These are phyloP conservation scores for Jatropha podagrica DNA, from an alignment of 441 rosid genomes.

Conservation along the genomic window DNA sequence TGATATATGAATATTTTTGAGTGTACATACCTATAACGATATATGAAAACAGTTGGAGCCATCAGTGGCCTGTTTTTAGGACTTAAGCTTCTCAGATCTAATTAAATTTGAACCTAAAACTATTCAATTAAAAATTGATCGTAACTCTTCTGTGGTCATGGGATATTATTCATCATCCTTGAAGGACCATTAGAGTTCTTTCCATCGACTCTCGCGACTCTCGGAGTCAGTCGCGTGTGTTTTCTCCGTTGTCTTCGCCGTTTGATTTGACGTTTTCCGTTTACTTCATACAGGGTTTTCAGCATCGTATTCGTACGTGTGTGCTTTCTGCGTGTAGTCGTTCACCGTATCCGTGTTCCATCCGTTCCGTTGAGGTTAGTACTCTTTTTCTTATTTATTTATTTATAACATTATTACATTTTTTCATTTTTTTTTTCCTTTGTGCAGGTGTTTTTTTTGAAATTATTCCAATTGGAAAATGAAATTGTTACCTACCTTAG, in stretches of 20 bases:
- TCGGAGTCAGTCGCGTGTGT: neutral
- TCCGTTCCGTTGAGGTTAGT: conserved; percentile 9
- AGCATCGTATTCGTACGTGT: neutral
- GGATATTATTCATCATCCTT: neutral
- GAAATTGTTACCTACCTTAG: too few relatives aligned
- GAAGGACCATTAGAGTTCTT: neutral
- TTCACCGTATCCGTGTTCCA: neutral
- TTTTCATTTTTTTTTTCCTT: too few relatives aligned
- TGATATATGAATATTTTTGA: conserved; percentile 12
- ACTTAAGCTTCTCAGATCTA: neutral
- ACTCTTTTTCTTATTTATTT: neutral
- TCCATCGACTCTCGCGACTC: neutral
- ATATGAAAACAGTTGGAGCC: conserved; percentile 23
- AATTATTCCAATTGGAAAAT: too few relatives aligned
- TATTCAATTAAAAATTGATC: neutral
- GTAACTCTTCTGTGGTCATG: neutral
- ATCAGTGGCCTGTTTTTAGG: conserved; percentile 25
- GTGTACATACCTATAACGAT: conserved; percentile 19
- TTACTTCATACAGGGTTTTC: neutral
- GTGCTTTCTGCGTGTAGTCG: neutral
- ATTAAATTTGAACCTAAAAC: neutral
- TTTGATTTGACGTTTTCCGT: conserved; percentile 18
- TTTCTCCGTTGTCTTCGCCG: neutral
- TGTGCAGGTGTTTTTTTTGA: too few relatives aligned
- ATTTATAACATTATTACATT: neutral